Conservation (phyloP, 805 yeast genomes). For the Spathaspora hagerdaliae region DNA sequence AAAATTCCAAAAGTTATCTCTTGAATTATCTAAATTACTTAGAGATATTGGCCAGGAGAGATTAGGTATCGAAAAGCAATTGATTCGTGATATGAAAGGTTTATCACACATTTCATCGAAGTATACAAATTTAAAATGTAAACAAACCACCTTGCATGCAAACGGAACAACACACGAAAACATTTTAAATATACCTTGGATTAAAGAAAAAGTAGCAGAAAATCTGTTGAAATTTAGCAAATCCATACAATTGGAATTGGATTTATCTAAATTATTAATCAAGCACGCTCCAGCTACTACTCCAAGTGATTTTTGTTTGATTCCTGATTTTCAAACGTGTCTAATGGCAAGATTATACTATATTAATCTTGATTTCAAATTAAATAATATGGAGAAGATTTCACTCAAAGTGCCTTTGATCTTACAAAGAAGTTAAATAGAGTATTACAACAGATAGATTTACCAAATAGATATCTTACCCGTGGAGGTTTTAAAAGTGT, state of each 20-base stretch:
- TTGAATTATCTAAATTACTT: slow-evolving; percentile 21
- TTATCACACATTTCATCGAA: slow-evolving; percentile 27
- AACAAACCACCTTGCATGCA: slow-evolving; percentile 11
- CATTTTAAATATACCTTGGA: slow-evolving; percentile 11
- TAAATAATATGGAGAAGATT: slow-evolving; percentile 20
- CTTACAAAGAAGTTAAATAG: slow-evolving; percentile 13
- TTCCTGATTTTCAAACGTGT: slow-evolving; percentile 39
- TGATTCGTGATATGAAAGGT: slow-evolving; percentile 26
- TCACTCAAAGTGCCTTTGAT: slow-evolving; percentile 23
- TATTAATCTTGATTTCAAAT: slow-evolving; percentile 20
- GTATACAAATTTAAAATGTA: slow-evolving; percentile 23
- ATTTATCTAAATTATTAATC: slow-evolving; percentile 15
- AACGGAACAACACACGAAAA: neutral
- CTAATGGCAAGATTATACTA: slow-evolving; percentile 31
- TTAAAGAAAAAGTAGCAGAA: slow-evolving; percentile 10
- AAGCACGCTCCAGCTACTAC: slow-evolving; percentile 1
- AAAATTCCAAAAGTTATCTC: slow-evolving; percentile 28
- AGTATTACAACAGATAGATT: neutral
- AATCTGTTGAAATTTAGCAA: slow-evolving; percentile 15
- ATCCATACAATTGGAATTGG: slow-evolving; percentile 20
- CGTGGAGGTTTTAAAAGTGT: too few relatives aligned
- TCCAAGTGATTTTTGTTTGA: slow-evolving; percentile 25
- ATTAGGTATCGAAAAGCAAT: slow-evolving; percentile 21
- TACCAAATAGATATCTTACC: too few relatives aligned
- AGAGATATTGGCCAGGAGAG: slow-evolving; percentile 20